Base-by-base conservation (phyloP, 257 asterid species). In the Scutellaria baicalensis region DNA sequence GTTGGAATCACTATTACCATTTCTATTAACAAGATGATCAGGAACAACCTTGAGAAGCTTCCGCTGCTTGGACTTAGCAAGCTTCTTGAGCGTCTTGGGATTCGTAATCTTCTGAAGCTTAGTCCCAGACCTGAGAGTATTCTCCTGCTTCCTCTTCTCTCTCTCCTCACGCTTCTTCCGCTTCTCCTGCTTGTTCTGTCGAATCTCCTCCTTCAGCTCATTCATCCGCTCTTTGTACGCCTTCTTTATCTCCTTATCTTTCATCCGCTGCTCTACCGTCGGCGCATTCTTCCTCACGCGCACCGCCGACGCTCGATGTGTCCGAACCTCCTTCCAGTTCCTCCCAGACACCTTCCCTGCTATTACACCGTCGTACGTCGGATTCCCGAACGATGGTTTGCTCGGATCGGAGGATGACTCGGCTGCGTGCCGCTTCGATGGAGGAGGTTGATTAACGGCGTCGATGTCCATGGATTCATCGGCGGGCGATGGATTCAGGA, bases 341-440 rank as follows among this genome's bases (percentile, higher is more conserved):
- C 96, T 72, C 9, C 99, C 99, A 0, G 97, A 91, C n/a, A 89
- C 90, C 36, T 67, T 88, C 7, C 99, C 96, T 1, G 93, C 97
- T 0, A 91, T 91, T n/a, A 87, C 96, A 0, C 95, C 96, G 54
- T 87, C 96, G 86, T 91, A 91, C 0, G 91, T 89, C 42, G 96
- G 89, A 47, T 49, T 80, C 0, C 96, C 97, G 35, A 71, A 74
- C 0, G 75, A 12, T 0, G 97, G 97, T 62, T 76, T 85, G 79
- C 89, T 73, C 7, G 93, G 90, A n/a, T 91, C 82, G 8, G 75
- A 73, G 6, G 80, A 48, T 13, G 95, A 91, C 18, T 84, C 58
- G 1, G 81, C 73, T 6, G 97, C 97, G 9, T 79, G 94, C 55
- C 94, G 88, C 84, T 92, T 89, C 14, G 89, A 50, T 1, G 89